Base-by-base conservation (phyloP, 495 filamentous ascomycete species). In the Pyronema domesticum region DNA sequence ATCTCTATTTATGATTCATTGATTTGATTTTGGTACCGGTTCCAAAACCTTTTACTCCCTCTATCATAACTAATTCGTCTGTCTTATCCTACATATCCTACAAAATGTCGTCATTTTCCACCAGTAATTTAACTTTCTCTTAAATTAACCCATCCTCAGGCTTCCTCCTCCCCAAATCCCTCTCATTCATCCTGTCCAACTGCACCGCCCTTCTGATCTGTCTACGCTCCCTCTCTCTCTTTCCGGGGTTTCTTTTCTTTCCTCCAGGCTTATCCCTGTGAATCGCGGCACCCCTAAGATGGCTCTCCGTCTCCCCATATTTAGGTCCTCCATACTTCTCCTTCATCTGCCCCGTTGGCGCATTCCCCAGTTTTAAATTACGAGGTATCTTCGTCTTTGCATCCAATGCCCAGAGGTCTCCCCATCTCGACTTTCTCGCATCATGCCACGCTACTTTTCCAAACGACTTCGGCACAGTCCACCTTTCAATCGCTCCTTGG, bases 401-500 rank as follows among this genome's bases (percentile, higher is more conserved):
- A 0, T 89, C 93, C 3, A 98, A 72, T 6, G 88, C 87, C 91
- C 91, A 98, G 15, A 95, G 70, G 67, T 98, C 91, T 43, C 93
- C 91, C 91, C 91, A 96, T 37, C 67, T 67, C 0, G 82, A 75
- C 67, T 98, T 98, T 55, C 89, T 79, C 30, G 93, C 93, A 63
- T 98, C 93, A 44, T 80, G 82, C 70, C 85, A 96, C 3, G 86
- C 86, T 58, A 80, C 76, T 54, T 76, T 80, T 57, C 82, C 81
- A 68, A 80, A 93, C 39, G 80, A 86, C 53, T 78, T 80, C 1
- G 91, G 85, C 0, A 98, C 80, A 0, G 81, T 85, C 91, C 91
- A 98, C 42, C 91, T 85, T 69, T 98, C 91, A n/a, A 96, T 79
- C 36, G 73, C 77, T 17, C 82, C 93, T 1, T 73, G 70, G 0